Evolutionary conservation across 495 filamentous ascomycete species (phyloP).

Genomic region (Niebla homalea): DNA sequence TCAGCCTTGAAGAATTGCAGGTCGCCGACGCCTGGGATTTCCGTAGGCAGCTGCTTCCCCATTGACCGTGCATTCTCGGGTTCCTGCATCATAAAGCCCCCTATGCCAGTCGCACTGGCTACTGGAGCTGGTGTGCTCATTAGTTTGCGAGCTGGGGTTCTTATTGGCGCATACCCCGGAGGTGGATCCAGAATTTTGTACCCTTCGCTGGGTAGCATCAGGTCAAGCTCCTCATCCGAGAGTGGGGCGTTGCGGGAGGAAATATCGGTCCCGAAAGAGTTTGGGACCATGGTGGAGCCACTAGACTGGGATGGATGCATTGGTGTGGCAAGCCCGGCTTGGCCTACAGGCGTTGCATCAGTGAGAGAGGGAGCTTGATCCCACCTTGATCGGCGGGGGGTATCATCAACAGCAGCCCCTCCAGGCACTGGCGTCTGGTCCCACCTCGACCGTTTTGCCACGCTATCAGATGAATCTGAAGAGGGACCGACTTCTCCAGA

Average conservation of each 20-base stretch:
- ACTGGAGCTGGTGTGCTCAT: conserved; percentile 60
- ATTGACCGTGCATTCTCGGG: conserved; percentile 65
- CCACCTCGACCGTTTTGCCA: conserved; percentile 76
- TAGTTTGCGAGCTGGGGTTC: conserved; percentile 61
- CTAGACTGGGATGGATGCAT: conserved; percentile 62
- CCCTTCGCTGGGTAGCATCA: conserved; percentile 81
- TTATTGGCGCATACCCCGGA: conserved; percentile 79
- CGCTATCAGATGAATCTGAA: conserved; percentile 37
- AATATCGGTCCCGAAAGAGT: conserved; percentile 67
- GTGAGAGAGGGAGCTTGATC: conserved; percentile 61
- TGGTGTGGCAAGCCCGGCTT: conserved; percentile 69
- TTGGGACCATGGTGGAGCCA: conserved; percentile 38
- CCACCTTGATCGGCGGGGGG: conserved; percentile 70
- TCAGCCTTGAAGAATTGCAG: conserved; percentile 97
- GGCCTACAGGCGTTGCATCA: conserved; percentile 70
- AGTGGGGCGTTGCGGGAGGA: conserved; percentile 65
- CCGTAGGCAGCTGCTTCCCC: conserved; percentile 87
- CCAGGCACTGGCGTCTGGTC: conserved; percentile 65
- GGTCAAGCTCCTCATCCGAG: conserved; percentile 87
- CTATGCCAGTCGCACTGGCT: conserved; percentile 46
- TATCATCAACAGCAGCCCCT: conserved; percentile 35
- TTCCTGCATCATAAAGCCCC: conserved; percentile 97
- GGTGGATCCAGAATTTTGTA: conserved; percentile 91
- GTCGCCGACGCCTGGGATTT: conserved; percentile 95
- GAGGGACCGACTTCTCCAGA: conserved; percentile 33